phyloP scores from a whole-genome alignment of 139 green algal genomes.

The Tetraselmis chui region DNA sequence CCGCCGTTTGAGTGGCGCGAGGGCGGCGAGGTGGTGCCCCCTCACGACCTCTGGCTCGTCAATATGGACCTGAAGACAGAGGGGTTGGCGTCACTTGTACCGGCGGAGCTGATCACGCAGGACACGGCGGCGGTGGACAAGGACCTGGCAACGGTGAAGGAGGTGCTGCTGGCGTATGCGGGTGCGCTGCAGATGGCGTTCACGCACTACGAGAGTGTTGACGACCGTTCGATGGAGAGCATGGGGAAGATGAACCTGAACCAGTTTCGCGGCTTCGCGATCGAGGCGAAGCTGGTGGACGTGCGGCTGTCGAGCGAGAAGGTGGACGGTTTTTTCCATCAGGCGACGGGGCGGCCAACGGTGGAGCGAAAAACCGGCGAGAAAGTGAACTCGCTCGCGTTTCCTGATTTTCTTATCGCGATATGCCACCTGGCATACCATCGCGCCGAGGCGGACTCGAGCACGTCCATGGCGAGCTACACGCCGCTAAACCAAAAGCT shows the following conservation, averaged over 20 bases:
- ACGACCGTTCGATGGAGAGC: conserved; percentile 33
- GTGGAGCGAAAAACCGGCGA: background rate
- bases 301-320: conserved; percentile 32
- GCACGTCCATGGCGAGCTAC: conserved; percentile 1
- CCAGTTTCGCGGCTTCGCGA: conserved; percentile 52
- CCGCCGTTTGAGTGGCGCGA: conserved; percentile 60
- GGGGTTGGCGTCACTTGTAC: conserved; percentile 39
- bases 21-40: conserved; percentile 37
- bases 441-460: background rate
- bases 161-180: conserved; percentile 44
- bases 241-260: conserved; percentile 46
- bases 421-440: background rate
- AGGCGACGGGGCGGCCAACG: background rate
- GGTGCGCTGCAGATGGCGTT: conserved; percentile 57
- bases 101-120: conserved; percentile 26
- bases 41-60: conserved; percentile 57
- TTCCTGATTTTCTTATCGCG: background rate
- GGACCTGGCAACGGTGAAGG: conserved; percentile 44
- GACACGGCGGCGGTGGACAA: conserved; percentile 25
- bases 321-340: conserved; percentile 53
- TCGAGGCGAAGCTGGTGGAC: conserved; percentile 21
- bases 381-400: background rate
- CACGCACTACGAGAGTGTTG: conserved; percentile 39
- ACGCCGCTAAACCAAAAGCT: conserved; percentile 9
- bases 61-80: conserved; percentile 49